phyloP scores from a whole-genome alignment of 2,329 filamentous ascomycete genomes.

The Stachybotrys chlorohalonatus region DNA sequence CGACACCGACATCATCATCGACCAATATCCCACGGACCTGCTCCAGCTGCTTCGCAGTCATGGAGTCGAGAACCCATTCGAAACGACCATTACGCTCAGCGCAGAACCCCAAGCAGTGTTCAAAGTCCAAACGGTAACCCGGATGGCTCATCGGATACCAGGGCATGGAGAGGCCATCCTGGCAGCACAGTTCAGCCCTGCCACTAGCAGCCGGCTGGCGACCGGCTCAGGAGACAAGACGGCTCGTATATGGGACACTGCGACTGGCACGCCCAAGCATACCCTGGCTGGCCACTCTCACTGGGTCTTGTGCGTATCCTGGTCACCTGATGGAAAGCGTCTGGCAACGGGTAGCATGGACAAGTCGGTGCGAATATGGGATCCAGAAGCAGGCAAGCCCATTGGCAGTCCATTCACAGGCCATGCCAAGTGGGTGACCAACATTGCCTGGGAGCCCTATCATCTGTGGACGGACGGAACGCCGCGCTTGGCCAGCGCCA shows the following conservation, averaged over 20 bases:
- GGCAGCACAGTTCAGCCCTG: conserved; percentile 75
- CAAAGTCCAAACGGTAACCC: conserved; percentile 81
- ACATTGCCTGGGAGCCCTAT: conserved; percentile 86
- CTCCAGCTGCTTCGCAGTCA: conserved; percentile 44
- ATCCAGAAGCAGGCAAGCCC: conserved; percentile 69
- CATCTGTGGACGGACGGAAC: conserved; percentile 69
- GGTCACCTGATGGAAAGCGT: conserved; percentile 72
- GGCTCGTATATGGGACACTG: conserved; percentile 87
- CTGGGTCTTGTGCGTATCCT: conserved; percentile 83
- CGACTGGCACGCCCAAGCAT: conserved; percentile 80
- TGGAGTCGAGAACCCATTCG: conserved; percentile 49
- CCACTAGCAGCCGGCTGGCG: conserved; percentile 66
- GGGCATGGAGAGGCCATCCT: conserved; percentile 91
- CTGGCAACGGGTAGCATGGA: conserved; percentile 87
- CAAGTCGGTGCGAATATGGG: conserved; percentile 83
- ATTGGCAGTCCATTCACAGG: conserved; percentile 65
- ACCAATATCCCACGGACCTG: conserved; percentile 46
- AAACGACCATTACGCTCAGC: conserved; percentile 44
- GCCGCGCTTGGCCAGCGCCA: conserved; percentile 74
- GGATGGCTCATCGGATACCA: conserved; percentile 79
- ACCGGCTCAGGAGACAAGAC: conserved; percentile 89
- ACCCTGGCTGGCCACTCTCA: conserved; percentile 81
- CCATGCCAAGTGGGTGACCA: conserved; percentile 83
- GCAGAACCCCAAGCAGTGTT: conserved; percentile 85
- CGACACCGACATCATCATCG: conserved; percentile 41